Base-by-base conservation (phyloP, 441 rosid genomes). In the Arabidopsis lyrata region DNA sequence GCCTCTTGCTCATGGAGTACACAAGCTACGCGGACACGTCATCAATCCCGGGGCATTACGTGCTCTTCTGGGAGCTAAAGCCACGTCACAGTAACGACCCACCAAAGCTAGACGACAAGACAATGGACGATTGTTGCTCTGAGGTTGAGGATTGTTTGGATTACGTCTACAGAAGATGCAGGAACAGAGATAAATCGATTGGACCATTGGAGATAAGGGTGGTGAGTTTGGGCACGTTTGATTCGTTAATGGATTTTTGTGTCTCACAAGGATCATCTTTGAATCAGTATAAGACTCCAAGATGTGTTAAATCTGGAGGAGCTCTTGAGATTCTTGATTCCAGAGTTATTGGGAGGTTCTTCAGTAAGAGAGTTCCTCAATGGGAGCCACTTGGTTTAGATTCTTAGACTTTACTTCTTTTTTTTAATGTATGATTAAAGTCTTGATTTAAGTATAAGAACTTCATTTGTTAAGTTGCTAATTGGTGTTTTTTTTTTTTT, bases 221-320 rank as follows among this genome's bases (percentile, higher is more conserved):
- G 48, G 97, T 91, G 70, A 81, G 68, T 44, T 75, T 81, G 34
- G 94, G 92, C 39, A 79, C 92, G 41, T 93, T 93, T 56, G 97
- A 93, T 66, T 87, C 78, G 1, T 85, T 93, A 27, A 93, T 93
- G 98, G 98, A 93, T 73, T 85, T 80, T 20, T 89, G 92, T 53
- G 83, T 90, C 14, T 88, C 90, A 5, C 86, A 84, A 66, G 98
- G 98, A 4, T 91, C 98, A 22, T 93, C 98, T 1, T 85, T 93
- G 54, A 93, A 91, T 76, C 98, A 93, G 70, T 93, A 93, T 75
- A 93, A 93, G 81, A 93, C 97, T 6, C 95, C 97, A 15, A 88
- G 98, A 68, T 93, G 97, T 82, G 88, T 93, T 72, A 84, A 85
- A 71, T 83, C 92, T 6, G 83, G 75, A 64, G 85, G 82, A 58